Base-by-base conservation (phyloP, 495 filamentous ascomycete species). In the Penicillium steckii region DNA sequence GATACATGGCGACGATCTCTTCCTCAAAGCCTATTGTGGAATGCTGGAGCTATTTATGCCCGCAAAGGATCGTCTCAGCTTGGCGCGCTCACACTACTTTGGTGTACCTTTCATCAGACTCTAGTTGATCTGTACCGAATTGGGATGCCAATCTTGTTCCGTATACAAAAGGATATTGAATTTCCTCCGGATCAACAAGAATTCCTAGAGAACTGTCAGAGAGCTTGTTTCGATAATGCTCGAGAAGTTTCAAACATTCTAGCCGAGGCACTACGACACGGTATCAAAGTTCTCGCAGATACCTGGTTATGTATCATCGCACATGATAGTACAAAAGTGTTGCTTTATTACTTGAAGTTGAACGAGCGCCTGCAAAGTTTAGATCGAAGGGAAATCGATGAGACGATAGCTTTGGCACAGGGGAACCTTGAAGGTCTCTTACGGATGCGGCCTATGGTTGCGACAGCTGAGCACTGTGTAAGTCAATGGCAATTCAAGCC, bases 381-480 rank as follows among this genome's bases (percentile, higher is more conserved):
- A 5, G 46, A 32, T 12, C 26, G 29, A 27, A 35, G 38, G 12
- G 56, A 59, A 17, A 30, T 51, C 2, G 23, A 56, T 2, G 46
- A 47, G 6, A 54, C 47, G 8, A 32, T 40, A 19, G 9, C 49
- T 19, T 43, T 60, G 12, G 46, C 48, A 1, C 53, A 60, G 13
- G 50, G 21, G 4, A 62, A 62, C 30, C 24, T 60, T 17, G 43
- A 59, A 29, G 52, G 45, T 9, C 48, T 62, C 4, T 24, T 50
- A 8, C 60, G 56, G 24, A 62, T 62, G 60, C 47, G 58, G 25
- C 17, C 58, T 29, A 37, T 61, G n/a, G 58, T 61, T 22, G 53
- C 53, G 19, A 61, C 58, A 10, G 58, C 58, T 1, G 50, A 61
- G 35, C 54, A 61, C 38, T 61, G 58, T 37, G 57, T 60, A 49